Percentiles rank a stretch among this genome's conserved stretches.
Conservation (phyloP, 2,329 filamentous ascomycete genomes). For the Talaromyces sp. region DNA sequence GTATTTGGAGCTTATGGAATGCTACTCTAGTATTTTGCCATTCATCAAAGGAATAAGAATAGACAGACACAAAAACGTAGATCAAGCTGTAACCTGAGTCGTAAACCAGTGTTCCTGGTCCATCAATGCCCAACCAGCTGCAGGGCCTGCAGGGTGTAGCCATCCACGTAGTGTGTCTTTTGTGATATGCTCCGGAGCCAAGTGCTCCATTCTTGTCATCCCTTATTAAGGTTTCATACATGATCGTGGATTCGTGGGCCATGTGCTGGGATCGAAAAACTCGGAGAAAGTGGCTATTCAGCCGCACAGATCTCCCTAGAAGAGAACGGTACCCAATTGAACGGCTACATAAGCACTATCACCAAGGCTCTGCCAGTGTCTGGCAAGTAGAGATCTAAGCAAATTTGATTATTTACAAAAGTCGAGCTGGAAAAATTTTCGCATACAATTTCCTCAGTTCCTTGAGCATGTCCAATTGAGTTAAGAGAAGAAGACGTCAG, state of each 20-base stretch:
- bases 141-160: background rate
- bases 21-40: background rate
- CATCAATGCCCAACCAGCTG: constrained; percentile 2
- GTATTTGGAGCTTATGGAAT: background rate
- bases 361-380: background rate
- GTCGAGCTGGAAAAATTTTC: background rate
- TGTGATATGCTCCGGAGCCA: background rate
- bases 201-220: background rate
- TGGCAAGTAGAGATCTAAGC: background rate
- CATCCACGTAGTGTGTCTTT: background rate
- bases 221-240: background rate
- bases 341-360: background rate
- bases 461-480: background rate
- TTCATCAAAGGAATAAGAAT: background rate
- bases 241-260: background rate
- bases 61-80: background rate
- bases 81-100: background rate
- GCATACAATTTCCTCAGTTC: background rate
- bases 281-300: background rate
- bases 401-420: background rate
- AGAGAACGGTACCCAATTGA: background rate
- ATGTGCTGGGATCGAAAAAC: background rate
- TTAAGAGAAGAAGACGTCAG: background rate
- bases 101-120: background rate
- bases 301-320: background rate